A percentile compares a stretch with the other conserved stretches of the same genome.
Conservation (phyloP, 2,329 filamentous ascomycete species). For the Penicillium sp. region DNA sequence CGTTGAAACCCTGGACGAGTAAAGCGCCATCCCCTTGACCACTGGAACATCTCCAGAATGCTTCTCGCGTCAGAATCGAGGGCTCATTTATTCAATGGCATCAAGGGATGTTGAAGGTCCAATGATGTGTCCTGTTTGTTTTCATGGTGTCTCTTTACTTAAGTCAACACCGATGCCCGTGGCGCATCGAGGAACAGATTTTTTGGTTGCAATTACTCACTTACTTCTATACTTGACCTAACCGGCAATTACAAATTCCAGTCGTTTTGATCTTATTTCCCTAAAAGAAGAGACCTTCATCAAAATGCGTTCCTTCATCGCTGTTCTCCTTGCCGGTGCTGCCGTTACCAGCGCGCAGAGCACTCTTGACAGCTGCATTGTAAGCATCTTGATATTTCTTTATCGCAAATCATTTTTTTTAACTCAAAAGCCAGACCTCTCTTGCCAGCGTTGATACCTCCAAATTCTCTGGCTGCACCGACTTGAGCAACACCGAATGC, state of each 20-base stretch:
- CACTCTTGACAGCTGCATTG: slow-evolving; percentile 22
- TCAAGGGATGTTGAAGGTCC: slow-evolving; percentile 24
- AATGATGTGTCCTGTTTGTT: slow-evolving; percentile 18
- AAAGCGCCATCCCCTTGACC: slow-evolving; percentile 8
- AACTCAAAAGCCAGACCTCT: slow-evolving; percentile 11
- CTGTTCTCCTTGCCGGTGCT: slow-evolving; percentile 21
- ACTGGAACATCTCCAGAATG: slow-evolving; percentile 18
- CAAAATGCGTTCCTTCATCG: slow-evolving; percentile 29
- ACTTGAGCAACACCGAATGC: slow-evolving; percentile 19
- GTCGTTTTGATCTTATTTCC: not conserved
- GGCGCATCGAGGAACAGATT: no score
- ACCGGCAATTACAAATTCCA: not conserved
- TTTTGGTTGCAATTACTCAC: not conserved
- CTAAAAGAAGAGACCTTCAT: not conserved
- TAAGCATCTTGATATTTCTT: slow-evolving; percentile 14
- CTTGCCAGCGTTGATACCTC: slow-evolving; percentile 16
- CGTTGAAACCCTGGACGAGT: not conserved
- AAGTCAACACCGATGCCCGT: slow-evolving; percentile 6
- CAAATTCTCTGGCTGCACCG: slow-evolving; percentile 14
- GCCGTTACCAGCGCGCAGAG: slow-evolving; percentile 13
- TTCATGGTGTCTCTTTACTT: slow-evolving; percentile 13
- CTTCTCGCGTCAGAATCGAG: slow-evolving; percentile 21
- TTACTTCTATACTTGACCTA: slow-evolving; percentile 1
- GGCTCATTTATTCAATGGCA: slow-evolving; percentile 5
- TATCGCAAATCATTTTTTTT: not conserved